Base-by-base conservation (phyloP, 441 rosid genomes). In the Adansonia madagascariensis region DNA sequence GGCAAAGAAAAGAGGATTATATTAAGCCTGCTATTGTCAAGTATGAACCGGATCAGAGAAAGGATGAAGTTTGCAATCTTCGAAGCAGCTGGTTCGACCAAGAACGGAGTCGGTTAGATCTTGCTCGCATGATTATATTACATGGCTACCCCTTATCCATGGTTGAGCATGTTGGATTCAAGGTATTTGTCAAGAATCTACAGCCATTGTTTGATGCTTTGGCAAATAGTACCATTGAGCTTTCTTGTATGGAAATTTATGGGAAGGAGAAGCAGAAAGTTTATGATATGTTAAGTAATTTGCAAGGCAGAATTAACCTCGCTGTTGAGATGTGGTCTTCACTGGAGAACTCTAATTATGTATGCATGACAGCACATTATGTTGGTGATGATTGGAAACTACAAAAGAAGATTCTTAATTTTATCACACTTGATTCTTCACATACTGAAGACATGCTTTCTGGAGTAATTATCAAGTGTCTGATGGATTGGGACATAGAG, bases 131-230 rank as follows among this genome's bases (percentile, higher is more conserved):
- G 99, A 91, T 93, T 75, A 90, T 95, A 71, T 52, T 91, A 62
- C 99, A 95, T 71, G 89, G 89, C 71, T 93, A 93, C 72, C 98
- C 99, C 1, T 75, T 95, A 76, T 61, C 89, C 47, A 91, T 95
- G 91, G 95, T 88, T 86, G 97, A 92, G 76, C 95, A 95, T 79
- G 92, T 89, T 43, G 99, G 99, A 14, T 93, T 95, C 88, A 93
- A 90, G 81, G 86, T 84, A 39, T 95, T 95, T 87, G 94, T 93
- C 75, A 91, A 86, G 83, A 93, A 95, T 82, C 94, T 95, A 50
- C 99, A 93, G 84, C 99, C 99, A 0, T 76, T 92, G 78, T 95
- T 95, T 62, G 95, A 95, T 77, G 80, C 88, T 82, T 78, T 83
- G 66, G 90, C 92, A 31, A 85, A 83, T 82, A 78, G 75, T 62